Base-by-base conservation (phyloP, 768 basidiomycete genomes). In the Pilatotrama ljubarskyi region DNA sequence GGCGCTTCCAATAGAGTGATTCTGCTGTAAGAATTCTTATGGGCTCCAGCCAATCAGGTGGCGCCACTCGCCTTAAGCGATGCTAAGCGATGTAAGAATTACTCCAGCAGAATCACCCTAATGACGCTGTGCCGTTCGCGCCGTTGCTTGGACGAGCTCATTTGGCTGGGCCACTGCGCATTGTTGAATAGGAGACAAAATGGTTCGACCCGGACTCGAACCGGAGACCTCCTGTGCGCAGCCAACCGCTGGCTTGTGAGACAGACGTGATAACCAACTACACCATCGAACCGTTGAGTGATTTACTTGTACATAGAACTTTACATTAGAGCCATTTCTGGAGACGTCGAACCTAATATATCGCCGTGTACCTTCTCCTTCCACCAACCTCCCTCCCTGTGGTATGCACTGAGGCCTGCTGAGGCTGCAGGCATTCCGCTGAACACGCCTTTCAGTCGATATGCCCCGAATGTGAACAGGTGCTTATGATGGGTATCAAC, bases 221-320 rank as follows among this genome's bases (percentile, higher is more conserved):
- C 68, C 66, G 68, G 63, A 59, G 68, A 67, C 68, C 66, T 59
- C 64, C 62, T 63, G 66, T 64, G 68, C 32, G n/a, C 26, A 24
- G 15, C 20, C 24, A 8, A 15, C 11, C 10, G 24, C 6, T 22
- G 5, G 25, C 5, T 0, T 68, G 67, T 68, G 62, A 68, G 67
- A 64, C 67, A 63, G 63, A 64, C 63, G 67, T 68, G 67, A 68
- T 68, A 68, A 68, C 67, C 67, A 66, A 68, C 67, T 68, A 68
- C 67, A 68, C 67, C 67, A 68, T 55, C 58, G 61, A 63, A 62
- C 65, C 67, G 37, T 53, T 32, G 29, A 32, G 29, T 32, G 29
- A 50, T 25, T 7, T 32, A n/a, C n/a, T 26, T 17, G 8, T 22
- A 11, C 5, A 32, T 32, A n/a, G n/a, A n/a, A n/a, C n/a, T n/a